Conservation (phyloP, 495 filamentous ascomycete genomes). For the Bryoglossum gracile region DNA sequence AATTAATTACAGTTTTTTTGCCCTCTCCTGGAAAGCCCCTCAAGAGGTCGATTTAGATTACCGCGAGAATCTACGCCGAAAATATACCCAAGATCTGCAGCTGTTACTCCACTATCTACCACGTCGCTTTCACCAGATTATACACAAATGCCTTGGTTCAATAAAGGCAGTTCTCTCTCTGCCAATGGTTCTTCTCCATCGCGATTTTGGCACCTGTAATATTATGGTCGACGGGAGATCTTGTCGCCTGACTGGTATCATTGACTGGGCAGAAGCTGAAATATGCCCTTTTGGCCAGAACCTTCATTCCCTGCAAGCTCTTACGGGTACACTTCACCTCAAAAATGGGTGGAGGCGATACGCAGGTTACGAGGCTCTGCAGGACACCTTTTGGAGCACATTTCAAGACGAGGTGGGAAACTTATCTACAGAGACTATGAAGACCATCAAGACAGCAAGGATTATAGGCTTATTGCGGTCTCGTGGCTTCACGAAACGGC, state of each 20-base stretch:
- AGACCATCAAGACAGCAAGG: slow-evolving; percentile 32
- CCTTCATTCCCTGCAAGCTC: slow-evolving; percentile 30
- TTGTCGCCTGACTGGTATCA: slow-evolving; percentile 33
- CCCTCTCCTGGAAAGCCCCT: slow-evolving; percentile 31
- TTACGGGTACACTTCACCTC: slow-evolving; percentile 33
- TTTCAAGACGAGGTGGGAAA: slow-evolving; percentile 29
- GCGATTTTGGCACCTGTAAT: slow-evolving; percentile 33
- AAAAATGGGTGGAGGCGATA: slow-evolving; percentile 32
- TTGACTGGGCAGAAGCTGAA: no score
- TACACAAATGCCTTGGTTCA: slow-evolving; percentile 26
- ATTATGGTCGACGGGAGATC: slow-evolving; percentile 32
- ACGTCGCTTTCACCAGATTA: slow-evolving; percentile 31
- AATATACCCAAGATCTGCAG: slow-evolving; percentile 28
- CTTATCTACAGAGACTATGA: slow-evolving; percentile 25
- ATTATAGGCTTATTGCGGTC: slow-evolving; percentile 31
- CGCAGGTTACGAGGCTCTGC: slow-evolving; percentile 29
- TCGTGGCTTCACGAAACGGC: slow-evolving; percentile 34
- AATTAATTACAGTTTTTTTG: slow-evolving; percentile 28
- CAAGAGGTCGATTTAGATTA: slow-evolving; percentile 25
- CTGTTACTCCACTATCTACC: slow-evolving; percentile 29
- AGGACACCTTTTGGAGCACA: slow-evolving; percentile 32
- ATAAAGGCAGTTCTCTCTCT: slow-evolving; percentile 31
- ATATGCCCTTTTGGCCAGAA: no score
- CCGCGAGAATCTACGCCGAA: slow-evolving; percentile 18
- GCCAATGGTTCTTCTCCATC: slow-evolving; percentile 36